Evolutionary conservation across 2,329 filamentous ascomycete genomes (phyloP).

Genomic region (Amauroascus verrucosus): DNA sequence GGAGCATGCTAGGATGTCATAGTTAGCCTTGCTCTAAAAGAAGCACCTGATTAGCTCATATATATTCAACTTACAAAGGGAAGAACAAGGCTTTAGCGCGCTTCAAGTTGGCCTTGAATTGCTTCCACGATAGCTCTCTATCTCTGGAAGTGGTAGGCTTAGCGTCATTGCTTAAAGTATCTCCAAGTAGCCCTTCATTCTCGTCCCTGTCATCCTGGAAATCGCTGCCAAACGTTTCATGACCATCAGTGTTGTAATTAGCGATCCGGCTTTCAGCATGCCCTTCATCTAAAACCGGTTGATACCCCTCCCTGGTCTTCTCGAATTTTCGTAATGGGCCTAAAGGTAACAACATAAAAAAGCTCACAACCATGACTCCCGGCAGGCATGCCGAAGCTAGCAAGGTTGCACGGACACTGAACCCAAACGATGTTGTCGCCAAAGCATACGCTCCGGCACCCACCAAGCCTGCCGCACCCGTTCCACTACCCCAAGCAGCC

Average conservation of each 20-base stretch:
- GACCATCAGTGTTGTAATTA: not conserved
- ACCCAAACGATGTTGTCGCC: conserved; percentile 67
- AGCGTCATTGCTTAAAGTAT: conserved; percentile 11
- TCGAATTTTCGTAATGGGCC: conserved; percentile 49
- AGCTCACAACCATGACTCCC: conserved; percentile 67
- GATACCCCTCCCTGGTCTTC: conserved; percentile 42
- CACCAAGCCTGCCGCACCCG: conserved; percentile 75
- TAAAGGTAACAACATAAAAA: conserved; percentile 69
- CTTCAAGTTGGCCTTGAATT: conserved; percentile 46
- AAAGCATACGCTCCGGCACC: conserved; percentile 82
- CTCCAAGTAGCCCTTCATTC: conserved; percentile 25
- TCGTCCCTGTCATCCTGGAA: conserved; percentile 21
- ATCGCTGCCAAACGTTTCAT: conserved; percentile 26
- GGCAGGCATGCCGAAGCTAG: conserved; percentile 71
- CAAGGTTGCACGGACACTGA: conserved; percentile 64
- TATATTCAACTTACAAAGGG: conserved; percentile 48
- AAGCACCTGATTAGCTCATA: no score
- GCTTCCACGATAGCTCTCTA: conserved; percentile 22
- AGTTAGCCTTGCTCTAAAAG: no score
- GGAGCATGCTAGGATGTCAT: conserved; percentile 58
- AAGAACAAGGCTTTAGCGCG: conserved; percentile 62
- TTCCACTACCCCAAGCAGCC: conserved; percentile 86
- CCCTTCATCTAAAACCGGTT: conserved; percentile 40
- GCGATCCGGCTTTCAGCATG: conserved; percentile 17
- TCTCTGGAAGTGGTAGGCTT: not conserved